These are phyloP conservation scores for Cyclotella choctawhatcheeana DNA, from an alignment of 108 stramenopile species.

Conservation along the genomic window DNA sequence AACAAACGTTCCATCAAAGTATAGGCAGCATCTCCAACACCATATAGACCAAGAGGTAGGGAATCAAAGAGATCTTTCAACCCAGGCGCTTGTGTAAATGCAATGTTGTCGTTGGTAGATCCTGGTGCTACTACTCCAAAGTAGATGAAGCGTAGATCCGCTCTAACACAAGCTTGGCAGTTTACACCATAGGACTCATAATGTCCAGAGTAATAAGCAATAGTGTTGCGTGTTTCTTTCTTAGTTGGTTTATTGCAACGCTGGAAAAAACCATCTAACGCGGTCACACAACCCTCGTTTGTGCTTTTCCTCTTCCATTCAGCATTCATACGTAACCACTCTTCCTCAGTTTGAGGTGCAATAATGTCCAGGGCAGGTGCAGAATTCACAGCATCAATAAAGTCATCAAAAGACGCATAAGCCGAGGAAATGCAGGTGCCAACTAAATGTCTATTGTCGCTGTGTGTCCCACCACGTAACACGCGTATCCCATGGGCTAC, in stretches of 20 bases:
- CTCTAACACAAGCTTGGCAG: background rate
- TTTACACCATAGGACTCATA: conserved; percentile 1
- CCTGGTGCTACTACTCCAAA: background rate
- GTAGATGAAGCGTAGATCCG: conserved; percentile 3
- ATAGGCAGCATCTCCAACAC: background rate
- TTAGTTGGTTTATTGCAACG: background rate
- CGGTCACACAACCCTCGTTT: background rate
- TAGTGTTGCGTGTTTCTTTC: background rate
- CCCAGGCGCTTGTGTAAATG: background rate
- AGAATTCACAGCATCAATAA: conserved; percentile 6
- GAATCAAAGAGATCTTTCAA: background rate
- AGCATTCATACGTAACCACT: background rate
- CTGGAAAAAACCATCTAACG: background rate
- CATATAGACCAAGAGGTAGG: background rate
- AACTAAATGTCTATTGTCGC: no score
- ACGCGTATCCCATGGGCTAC: no score
- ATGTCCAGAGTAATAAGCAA: background rate
- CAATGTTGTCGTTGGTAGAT: background rate
- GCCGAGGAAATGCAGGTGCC: no score
- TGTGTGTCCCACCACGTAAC: no score
- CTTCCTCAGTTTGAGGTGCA: background rate
- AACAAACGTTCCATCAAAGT: background rate
- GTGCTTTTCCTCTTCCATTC: background rate
- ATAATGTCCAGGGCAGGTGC: background rate
- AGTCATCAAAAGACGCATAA: no score